Percentiles rank a stretch among this genome's conserved stretches.
Evolutionary conservation across 768 basidiomycete species (phyloP).

Genomic region (Panaeolus cyanescens): DNA sequence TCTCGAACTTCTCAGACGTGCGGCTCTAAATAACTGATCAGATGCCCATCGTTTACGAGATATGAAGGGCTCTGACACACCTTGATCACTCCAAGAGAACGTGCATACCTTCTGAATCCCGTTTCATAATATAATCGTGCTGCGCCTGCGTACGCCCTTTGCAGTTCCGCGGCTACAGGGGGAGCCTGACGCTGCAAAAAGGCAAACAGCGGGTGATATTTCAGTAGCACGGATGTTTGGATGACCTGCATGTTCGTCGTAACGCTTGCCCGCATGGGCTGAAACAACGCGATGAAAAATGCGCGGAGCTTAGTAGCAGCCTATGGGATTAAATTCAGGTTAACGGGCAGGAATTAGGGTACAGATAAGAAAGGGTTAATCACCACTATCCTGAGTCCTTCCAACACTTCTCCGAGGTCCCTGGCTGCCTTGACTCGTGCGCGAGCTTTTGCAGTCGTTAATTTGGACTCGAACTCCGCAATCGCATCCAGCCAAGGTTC

Average conservation of each 20-base stretch:
- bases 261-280: conserved; percentile 80
- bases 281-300: conserved; percentile 83
- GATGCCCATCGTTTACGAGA: not conserved
- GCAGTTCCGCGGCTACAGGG: conserved; percentile 82
- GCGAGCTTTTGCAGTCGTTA: conserved; percentile 69
- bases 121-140: conserved; percentile 95
- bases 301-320: conserved; percentile 86
- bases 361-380: conserved; percentile 21
- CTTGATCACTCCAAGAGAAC: conserved; percentile 81
- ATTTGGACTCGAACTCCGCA: conserved; percentile 74
- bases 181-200: conserved; percentile 87
- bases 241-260: conserved; percentile 93
- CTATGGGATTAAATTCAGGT: conserved; percentile 38
- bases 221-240: conserved; percentile 84
- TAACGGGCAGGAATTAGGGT: not conserved
- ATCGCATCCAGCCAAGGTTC: conserved; percentile 89
- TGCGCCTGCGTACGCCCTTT: conserved; percentile 80
- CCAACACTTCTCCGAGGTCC: conserved; percentile 80
- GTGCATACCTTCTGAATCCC: conserved; percentile 85
- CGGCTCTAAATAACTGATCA: conserved; percentile 48
- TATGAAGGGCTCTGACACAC: conserved; percentile 34
- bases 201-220: conserved; percentile 77
- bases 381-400: conserved; percentile 89
- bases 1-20: conserved; percentile 67
- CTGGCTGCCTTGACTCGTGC: conserved; percentile 85